Base-by-base conservation (phyloP, 495 filamentous ascomycete genomes). In the Penicillium antarcticum region DNA sequence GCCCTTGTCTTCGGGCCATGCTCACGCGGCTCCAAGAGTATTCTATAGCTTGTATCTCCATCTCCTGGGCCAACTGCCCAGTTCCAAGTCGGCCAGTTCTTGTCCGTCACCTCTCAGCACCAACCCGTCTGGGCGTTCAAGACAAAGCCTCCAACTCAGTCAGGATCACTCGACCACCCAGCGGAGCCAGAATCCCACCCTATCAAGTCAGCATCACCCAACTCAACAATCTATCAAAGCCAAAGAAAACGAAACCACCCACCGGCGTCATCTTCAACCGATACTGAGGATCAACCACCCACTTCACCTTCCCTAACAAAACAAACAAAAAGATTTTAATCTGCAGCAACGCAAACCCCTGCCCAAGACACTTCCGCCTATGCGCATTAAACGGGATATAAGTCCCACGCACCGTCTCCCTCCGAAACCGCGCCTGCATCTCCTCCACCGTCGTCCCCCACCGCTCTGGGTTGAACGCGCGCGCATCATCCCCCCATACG, bases 341-440 rank as follows among this genome's bases (percentile, higher is more conserved):
- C 52, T 70, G 57, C 39, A 65, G 41, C 48, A 74, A 46, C 6
- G 61, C 70, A 46, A 69, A 68, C n/a, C 55, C 62, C 43, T 69
- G 63, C 6, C 70, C 70, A 5, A 72, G 41, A 53, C 71, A 74
- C 32, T 65, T 65, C n/a, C 71, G 33, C 41, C 56, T 51, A 42
- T 68, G 60, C 39, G 60, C 58, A 53, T 65, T 62, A 48, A 74
- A 74, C 9, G 68, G 59, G 33, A 73, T 73, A 33, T 66, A 74
- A 19, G 63, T 49, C 11, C 65, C 68, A 26, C 62, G 56, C 23
- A 61, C 56, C 11, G 55, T 72, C 24, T 62, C 61, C 19, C 53
- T 57, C 16, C 71, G 54, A 23, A 65, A 53, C 10, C 43, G 23
- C 5, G 14, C 42, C 24, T 67, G 58, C 37, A 74, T 70, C n/a